phyloP scores from a whole-genome alignment of 345 rosid genomes.

The Camelina laxa region DNA sequence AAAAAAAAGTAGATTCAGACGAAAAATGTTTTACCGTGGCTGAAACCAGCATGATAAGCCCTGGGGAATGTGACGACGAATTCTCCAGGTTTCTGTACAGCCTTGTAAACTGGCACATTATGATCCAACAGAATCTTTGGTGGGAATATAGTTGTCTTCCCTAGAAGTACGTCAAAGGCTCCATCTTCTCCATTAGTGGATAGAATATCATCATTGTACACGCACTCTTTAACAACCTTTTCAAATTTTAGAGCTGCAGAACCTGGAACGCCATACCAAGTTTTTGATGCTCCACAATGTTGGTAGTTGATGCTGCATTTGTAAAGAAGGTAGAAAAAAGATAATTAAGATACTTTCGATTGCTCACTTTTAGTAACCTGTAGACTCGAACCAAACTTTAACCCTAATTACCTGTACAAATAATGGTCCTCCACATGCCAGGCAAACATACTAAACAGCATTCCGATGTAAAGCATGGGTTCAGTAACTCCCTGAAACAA shows the following conservation, averaged over 20 bases:
- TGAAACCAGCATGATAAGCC: slow-evolving; percentile 99
- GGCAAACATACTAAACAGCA: slow-evolving; percentile 98
- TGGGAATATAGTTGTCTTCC: slow-evolving; percentile 96
- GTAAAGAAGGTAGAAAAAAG: slow-evolving; percentile 2
- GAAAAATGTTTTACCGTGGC: slow-evolving; percentile 70
- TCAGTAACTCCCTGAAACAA: slow-evolving; percentile 96
- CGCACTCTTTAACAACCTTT: slow-evolving; percentile 85
- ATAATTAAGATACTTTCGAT: slow-evolving; percentile 1
- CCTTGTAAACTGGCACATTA: slow-evolving; percentile 91
- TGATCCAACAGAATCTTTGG: slow-evolving; percentile 86
- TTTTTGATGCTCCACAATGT: slow-evolving; percentile 98
- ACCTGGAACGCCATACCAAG: slow-evolving; percentile 99
- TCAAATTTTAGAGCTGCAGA: slow-evolving; percentile 91
- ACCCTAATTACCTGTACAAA: slow-evolving; percentile 75
- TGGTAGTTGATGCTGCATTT: slow-evolving; percentile 91
- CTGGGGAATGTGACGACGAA: slow-evolving; percentile 90
- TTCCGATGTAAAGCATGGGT: slow-evolving; percentile 99
- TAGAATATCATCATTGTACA: slow-evolving; percentile 75
- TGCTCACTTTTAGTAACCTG: not conserved
- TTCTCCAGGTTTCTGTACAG: slow-evolving; percentile 99
- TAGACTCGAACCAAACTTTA: slow-evolving; percentile 19
- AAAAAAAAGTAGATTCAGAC: not conserved
- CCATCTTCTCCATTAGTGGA: slow-evolving; percentile 89
- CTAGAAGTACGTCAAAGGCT: slow-evolving; percentile 94
- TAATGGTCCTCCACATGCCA: slow-evolving; percentile 99